Base-by-base conservation (phyloP, 2,329 filamentous ascomycete genomes). In the Clarireedia sp. region DNA sequence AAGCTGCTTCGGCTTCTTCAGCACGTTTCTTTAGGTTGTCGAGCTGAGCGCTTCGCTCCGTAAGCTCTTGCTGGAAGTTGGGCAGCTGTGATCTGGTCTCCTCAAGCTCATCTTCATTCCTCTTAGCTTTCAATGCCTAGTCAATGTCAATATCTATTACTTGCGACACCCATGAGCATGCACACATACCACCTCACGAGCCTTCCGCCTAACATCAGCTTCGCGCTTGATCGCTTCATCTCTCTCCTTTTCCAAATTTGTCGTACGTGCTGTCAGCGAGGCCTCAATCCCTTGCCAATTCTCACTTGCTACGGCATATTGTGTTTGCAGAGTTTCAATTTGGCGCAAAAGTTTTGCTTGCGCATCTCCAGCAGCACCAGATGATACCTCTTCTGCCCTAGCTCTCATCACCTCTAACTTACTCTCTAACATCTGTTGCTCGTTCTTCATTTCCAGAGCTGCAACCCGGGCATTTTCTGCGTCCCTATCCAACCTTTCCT, bases 281-380 rank as follows among this genome's bases (percentile, higher is more conserved):
- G 87, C 82, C 70, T 99, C 92, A 59, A 99, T 95, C 0, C 90
- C 89, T 68, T 96, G 91, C 94, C 95, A 99, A 65, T 99, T 99
- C 67, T 95, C 90, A 63, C 89, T 94, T 1, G 94, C 94, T 54
- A 95, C 85, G 0, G 90, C 85, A 71, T 99, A 96, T 69, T 99
- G 95, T 6, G 89, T 94, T 71, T 99, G 94, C 38, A 99, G 74
- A 0, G 89, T 96, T 73, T 99, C 94, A 53, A 99, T 87, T 71
- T 99, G 95, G 41, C 94, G 84, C 44, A 97, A 76, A 41, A 97
- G 77, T 70, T 96, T 97, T 44, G 88, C 88, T 65, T 95, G 90
- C 0, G 87, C 83, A 67, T 96, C 89, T 14, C 90, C 88, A 5
- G 84, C 83, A 14, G 83, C 83, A 16, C 89, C 87, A 2, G 90